Conservation (phyloP, 495 filamentous ascomycete species). For the Jackrogersella multiformis region DNA sequence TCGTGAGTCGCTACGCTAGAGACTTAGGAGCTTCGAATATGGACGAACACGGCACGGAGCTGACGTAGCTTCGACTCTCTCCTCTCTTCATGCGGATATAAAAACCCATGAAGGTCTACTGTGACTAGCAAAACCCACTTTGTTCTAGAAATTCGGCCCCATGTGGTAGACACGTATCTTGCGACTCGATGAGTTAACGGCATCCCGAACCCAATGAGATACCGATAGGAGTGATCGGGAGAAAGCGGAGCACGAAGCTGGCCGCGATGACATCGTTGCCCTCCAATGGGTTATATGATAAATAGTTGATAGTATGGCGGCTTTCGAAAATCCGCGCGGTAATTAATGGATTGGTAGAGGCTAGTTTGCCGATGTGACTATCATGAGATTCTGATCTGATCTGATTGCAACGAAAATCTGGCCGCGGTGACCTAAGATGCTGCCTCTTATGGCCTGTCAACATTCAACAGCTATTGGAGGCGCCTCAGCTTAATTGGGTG, state of each 20-base stretch:
- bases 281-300: constrained; percentile 4
- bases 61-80: constrained; percentile 1
- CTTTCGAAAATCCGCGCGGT: constrained; percentile 32
- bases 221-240: constrained; percentile 27
- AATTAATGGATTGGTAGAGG: constrained; percentile 35
- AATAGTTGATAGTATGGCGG: constrained; percentile 1
- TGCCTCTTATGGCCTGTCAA: constrained; percentile 5
- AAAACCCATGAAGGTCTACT: neutral
- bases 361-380: constrained; percentile 28
- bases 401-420: constrained; percentile 15
- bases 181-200: neutral
- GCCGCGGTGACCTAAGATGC: neutral
- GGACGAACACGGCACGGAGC: constrained; percentile 8
- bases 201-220: constrained; percentile 12
- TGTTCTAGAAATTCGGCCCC: constrained; percentile 13
- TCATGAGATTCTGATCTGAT: constrained; percentile 36
- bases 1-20: neutral
- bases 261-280: neutral
- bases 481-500: constrained; percentile 2
- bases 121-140: constrained; percentile 9
- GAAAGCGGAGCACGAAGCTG: constrained; percentile 28
- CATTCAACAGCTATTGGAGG: constrained; percentile 7
- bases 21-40: constrained; percentile 3
- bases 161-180: constrained; percentile 21
- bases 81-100: neutral